These are phyloP conservation scores for Monosporozyma yasuniensis DNA, from an alignment of 805 yeast genomes.

Conservation along the genomic window DNA sequence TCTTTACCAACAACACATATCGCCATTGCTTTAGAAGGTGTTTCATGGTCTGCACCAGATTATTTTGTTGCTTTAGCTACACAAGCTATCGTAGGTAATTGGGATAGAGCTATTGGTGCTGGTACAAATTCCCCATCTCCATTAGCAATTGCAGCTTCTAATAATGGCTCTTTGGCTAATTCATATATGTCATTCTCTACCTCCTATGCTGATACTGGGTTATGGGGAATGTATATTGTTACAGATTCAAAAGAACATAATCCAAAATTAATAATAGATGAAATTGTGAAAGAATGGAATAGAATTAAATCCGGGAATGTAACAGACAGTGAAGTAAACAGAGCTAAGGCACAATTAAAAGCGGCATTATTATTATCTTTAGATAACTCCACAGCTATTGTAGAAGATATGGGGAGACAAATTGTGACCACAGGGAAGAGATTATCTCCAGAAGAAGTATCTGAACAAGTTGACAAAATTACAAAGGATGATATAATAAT, in stretches of 20 bases:
- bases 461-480: constrained; percentile 62
- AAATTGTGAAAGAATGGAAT: constrained; percentile 80
- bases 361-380: constrained; percentile 82
- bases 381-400: constrained; percentile 92
- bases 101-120: constrained; percentile 89
- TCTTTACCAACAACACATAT: constrained; percentile 82
- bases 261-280: constrained; percentile 59
- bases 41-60: constrained; percentile 93
- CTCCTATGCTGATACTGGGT: constrained; percentile 92
- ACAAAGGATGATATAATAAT: constrained; percentile 68
- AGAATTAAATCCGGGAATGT: constrained; percentile 72
- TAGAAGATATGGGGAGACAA: constrained; percentile 97
- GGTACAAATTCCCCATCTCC: constrained; percentile 82
- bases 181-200: constrained; percentile 96
- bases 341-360: constrained; percentile 90
- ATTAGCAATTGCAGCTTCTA: constrained; percentile 50
- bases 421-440: constrained; percentile 82
- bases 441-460: constrained; percentile 39
- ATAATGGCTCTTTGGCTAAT: constrained; percentile 63
- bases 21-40: constrained; percentile 96
- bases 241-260: constrained; percentile 63
- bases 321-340: constrained; percentile 76
- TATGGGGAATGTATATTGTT: constrained; percentile 93
- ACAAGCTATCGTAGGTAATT: constrained; percentile 92
- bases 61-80: constrained; percentile 92